Conservation (phyloP, 2,329 filamentous ascomycete genomes). For the Leptographium procerum region DNA sequence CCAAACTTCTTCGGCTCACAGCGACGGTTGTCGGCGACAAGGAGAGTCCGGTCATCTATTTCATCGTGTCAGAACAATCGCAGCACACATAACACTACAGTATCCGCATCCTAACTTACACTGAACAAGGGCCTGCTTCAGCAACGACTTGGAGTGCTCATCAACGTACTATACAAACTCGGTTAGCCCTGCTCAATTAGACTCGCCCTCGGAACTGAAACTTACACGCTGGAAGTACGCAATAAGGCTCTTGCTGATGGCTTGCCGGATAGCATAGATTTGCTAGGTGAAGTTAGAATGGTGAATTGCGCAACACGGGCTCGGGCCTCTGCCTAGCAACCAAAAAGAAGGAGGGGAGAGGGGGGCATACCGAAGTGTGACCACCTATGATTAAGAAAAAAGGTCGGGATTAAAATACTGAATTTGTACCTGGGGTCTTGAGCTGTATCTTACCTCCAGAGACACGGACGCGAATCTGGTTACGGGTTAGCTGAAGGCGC, state of each 20-base stretch:
- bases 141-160: conserved; percentile 99
- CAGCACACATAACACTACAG: background rate
- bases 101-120: conserved; percentile 24
- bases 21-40: conserved; percentile 97
- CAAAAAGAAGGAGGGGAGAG: background rate
- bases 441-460: conserved; percentile 61
- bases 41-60: conserved; percentile 42
- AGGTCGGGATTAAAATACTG: conserved; percentile 1
- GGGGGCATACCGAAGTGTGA: conserved; percentile 14
- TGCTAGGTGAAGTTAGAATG: conserved; percentile 8
- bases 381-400: conserved; percentile 25
- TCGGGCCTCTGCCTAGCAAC: background rate
- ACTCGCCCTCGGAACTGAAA: conserved; percentile 1
- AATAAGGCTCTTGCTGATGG: conserved; percentile 84
- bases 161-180: conserved; percentile 73
- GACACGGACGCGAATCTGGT: conserved; percentile 81
- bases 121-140: conserved; percentile 92
- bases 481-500: background rate
- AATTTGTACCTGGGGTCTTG: background rate
- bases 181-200: conserved; percentile 66
- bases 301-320: background rate
- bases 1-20: conserved; percentile 99
- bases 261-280: conserved; percentile 84
- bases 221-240: conserved; percentile 33
- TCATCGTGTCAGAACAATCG: background rate